These are phyloP conservation scores for Aspergillus ochraceoroseus DNA, from an alignment of 2,329 filamentous ascomycete genomes.

Conservation along the genomic window DNA sequence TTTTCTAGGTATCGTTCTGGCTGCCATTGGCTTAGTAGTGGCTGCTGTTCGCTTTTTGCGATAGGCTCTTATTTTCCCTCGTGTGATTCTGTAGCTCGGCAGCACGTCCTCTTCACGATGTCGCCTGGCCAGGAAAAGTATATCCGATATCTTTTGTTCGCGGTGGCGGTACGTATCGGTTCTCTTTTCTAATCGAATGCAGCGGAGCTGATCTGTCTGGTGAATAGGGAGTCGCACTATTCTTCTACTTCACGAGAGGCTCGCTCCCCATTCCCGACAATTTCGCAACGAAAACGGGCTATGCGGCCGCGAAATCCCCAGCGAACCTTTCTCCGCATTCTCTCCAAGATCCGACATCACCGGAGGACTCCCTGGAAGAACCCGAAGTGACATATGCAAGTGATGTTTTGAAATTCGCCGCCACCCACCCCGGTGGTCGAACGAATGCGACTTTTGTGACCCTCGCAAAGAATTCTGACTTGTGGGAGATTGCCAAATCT, in stretches of 20 bases:
- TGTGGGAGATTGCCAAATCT: conserved; percentile 95
- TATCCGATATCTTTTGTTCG: conserved; percentile 19
- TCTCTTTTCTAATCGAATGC: background rate
- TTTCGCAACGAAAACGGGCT: conserved; percentile 22
- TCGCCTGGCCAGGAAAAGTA: conserved; percentile 18
- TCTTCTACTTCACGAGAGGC: conserved; percentile 75
- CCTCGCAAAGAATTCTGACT: conserved; percentile 82
- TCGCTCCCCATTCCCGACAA: conserved; percentile 41
- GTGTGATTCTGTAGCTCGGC: conserved; percentile 63
- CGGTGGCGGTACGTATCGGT: conserved; percentile 12
- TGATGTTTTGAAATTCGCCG: conserved; percentile 30
- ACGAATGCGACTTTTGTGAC: conserved; percentile 98
- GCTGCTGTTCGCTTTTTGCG: too few species aligned
- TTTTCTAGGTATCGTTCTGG: too few species aligned
- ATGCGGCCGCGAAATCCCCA: conserved; percentile 23
- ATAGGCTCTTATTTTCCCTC: too few species aligned
- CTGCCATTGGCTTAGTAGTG: too few species aligned
- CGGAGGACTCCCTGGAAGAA: background rate
- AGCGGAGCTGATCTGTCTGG: conserved; percentile 2
- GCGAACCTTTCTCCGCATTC: conserved; percentile 13
- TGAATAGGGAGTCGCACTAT: conserved; percentile 58
- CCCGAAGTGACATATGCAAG: conserved; percentile 12
- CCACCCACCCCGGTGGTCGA: conserved; percentile 59
- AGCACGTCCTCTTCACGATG: conserved; percentile 14
- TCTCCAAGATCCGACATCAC: conserved; percentile 25